Base-by-base conservation (phyloP, 345 rosid species). In the Citrus inodora region DNA sequence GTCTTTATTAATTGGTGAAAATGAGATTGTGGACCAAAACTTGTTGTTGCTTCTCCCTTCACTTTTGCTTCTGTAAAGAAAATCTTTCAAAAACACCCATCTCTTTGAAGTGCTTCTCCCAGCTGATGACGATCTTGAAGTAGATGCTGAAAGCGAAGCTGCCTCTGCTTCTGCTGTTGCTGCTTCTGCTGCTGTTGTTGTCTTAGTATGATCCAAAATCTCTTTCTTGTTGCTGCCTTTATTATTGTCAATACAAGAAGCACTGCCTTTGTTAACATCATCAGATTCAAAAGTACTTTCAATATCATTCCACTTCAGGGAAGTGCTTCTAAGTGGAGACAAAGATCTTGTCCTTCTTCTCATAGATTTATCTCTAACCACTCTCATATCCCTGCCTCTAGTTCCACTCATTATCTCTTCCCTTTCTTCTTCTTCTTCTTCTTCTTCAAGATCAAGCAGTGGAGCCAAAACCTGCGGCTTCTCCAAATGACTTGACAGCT, bases 51-150 rank as follows among this genome's bases (percentile, higher is more conserved):
- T 91, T 37, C 98, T 89, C 28, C 99, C 99, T 89, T 96, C 99
- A 77, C 92, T 89, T 79, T 96, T 96, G 88, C 99, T 96, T 70
- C 98, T 79, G 6, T 90, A 89, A 16, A 96, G 83, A 76, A 94
- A 88, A 83, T 96, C 99, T 67, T 96, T 95, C 46, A 96, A 75
- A 21, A 96, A 96, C 7, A 92, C 92, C 99, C 98, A 96, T 67
- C 93, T 87, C 88, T 87, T 93, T 3, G 99, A 96, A n/a, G 58
- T 46, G 89, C 93, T 96, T 82, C 99, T 89, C 0, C 99, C 97
- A 51, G 94, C 92, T 14, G 97, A 93, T 1, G 95, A 91, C 51
- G 97, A 91, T 78, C 99, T 80, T 0, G 98, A 93, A n/a, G 97
- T 87, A 2, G 97, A 88, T 21, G 91, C 94, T 0, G 97, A 91